Conservation (phyloP, 495 filamentous ascomycete genomes). For the Penicillium soppii region DNA sequence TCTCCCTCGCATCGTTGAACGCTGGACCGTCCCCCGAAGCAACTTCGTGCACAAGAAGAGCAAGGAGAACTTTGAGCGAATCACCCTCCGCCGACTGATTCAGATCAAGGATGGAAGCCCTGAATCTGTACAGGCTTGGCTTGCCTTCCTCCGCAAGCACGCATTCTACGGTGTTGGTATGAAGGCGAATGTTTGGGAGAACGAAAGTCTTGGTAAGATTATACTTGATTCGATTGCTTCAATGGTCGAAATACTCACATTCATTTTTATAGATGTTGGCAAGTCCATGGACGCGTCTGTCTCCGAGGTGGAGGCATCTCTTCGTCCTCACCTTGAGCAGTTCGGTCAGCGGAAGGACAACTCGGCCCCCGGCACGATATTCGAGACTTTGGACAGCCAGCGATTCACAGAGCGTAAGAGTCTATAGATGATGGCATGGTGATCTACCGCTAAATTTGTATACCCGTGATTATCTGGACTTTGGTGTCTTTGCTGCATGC, state of each 20-base stretch:
- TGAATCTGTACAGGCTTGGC: constrained; percentile 84
- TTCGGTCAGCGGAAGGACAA: constrained; percentile 57
- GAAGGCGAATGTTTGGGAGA: constrained; percentile 97
- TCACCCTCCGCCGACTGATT: constrained; percentile 81
- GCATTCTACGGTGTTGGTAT: constrained; percentile 93
- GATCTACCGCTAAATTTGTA: constrained; percentile 16
- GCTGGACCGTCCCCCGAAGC: constrained; percentile 90
- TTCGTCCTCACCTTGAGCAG: constrained; percentile 62
- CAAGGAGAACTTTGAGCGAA: constrained; percentile 95
- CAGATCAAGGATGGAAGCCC: constrained; percentile 93
- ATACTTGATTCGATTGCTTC: not conserved
- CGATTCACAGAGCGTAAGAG: constrained; percentile 31
- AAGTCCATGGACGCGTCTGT: constrained; percentile 63
- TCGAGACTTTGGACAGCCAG: constrained; percentile 33
- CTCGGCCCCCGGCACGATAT: constrained; percentile 19
- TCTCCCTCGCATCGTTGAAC: constrained; percentile 79
- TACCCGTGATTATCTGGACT: constrained; percentile 15
- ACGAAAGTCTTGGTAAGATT: constrained; percentile 63
- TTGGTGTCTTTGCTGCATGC: constrained; percentile 21
- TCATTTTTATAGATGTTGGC: constrained; percentile 52
- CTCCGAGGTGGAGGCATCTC: constrained; percentile 55
- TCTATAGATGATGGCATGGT: constrained; percentile 19
- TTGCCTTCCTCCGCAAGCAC: constrained; percentile 87
- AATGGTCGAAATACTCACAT: constrained; percentile 3
- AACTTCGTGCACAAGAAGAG: constrained; percentile 96